Evolutionary conservation across 345 rosid species (phyloP).

Genomic region (Erucastrum elatum): DNA sequence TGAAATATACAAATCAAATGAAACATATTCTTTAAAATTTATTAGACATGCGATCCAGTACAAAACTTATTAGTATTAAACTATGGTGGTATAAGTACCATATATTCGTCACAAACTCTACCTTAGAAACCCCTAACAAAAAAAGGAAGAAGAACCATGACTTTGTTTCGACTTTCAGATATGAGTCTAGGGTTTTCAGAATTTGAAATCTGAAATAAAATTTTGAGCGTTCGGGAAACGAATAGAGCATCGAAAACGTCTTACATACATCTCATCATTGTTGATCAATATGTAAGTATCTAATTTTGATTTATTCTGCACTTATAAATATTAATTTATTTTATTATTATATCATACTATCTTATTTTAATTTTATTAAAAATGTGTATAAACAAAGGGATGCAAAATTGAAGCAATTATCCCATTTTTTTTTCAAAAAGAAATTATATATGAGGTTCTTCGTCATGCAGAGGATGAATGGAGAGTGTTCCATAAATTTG

Average conservation of each 20-base stretch:
- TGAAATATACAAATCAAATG: background rate
- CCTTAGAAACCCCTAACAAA: background rate
- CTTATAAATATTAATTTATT: no score
- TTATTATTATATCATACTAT: background rate
- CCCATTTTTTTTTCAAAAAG: background rate
- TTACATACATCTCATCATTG: background rate
- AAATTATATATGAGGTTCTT: background rate
- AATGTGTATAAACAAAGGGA: background rate
- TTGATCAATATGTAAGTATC: background rate
- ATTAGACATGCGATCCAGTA: background rate
- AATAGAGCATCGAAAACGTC: background rate
- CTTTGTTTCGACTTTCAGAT: background rate
- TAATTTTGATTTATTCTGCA: no score
- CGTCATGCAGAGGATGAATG: background rate
- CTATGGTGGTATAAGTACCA: background rate
- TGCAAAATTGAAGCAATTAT: background rate
- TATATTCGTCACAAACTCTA: background rate
- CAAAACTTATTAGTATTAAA: background rate
- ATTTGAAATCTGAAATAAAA: no score
- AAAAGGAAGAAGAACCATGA: background rate
- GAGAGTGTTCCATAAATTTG: background rate
- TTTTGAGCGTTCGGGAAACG: background rate
- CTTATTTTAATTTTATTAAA: no score
- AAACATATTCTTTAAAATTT: background rate
- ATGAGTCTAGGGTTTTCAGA: background rate